Evolutionary conservation across 2,329 filamentous ascomycete genomes (phyloP).

Genomic region (Penicillium sp.): DNA sequence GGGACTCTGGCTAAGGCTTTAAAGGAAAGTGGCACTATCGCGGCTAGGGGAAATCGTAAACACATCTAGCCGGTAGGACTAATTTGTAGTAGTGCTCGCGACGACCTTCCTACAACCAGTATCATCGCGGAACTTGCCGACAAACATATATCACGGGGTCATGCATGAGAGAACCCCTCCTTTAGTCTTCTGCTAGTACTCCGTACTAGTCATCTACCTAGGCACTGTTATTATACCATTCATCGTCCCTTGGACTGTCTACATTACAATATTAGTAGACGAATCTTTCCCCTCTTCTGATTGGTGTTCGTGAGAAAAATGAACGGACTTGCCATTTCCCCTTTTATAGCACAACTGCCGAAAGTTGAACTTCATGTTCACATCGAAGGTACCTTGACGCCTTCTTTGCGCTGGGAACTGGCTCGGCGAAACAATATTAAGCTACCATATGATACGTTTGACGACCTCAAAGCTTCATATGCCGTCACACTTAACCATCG

Average conservation of each 20-base stretch:
- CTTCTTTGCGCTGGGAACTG: constrained; percentile 48
- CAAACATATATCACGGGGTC: not conserved
- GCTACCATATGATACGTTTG: constrained; percentile 35
- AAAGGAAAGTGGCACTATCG: no score
- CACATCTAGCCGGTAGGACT: not conserved
- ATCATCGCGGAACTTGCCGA: not conserved
- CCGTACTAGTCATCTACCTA: no score
- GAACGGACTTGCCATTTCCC: constrained; percentile 25
- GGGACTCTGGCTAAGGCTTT: no score
- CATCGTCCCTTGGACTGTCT: no score
- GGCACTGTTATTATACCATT: no score
- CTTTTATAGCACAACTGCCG: constrained; percentile 44
- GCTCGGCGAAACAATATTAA: constrained; percentile 44
- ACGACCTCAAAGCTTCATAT: constrained; percentile 40
- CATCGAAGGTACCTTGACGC: constrained; percentile 52
- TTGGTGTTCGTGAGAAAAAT: constrained; percentile 9
- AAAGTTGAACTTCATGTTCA: constrained; percentile 55
- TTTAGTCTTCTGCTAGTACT: not conserved
- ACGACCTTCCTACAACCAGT: constrained; percentile 2
- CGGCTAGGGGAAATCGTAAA: not conserved
- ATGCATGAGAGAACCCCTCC: not conserved
- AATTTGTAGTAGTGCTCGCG: constrained; percentile 1
- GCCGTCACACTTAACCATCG: constrained; percentile 43
- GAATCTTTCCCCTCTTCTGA: no score
- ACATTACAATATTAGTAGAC: no score